Evolutionary conservation across 768 basidiomycete species (phyloP), one percentile per base, ranked within the genome.

Genomic region (Dioszegia crocea): DNA sequence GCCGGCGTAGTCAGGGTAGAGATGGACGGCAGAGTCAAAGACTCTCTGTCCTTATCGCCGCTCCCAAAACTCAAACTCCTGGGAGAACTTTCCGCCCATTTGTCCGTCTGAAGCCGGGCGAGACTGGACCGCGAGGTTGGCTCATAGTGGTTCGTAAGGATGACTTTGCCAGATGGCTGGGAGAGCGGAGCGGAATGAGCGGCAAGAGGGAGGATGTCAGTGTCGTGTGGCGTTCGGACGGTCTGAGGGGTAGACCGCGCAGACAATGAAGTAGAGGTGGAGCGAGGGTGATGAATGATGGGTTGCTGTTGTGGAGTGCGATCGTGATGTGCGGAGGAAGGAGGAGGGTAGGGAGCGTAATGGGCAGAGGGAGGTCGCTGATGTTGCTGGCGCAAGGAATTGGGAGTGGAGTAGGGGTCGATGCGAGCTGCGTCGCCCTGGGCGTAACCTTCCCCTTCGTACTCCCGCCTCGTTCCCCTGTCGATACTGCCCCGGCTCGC

Each of bases 161-260:
- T 43, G 9, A 33, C 12, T 21, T 61, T 61, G 60, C 27, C 40
- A 12, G 56, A 23, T 19, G 27, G 11, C 11, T 55, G 24, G 4
- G 26, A 17, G 12, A 29, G 31, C 10, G 48, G 19, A 10, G 23
- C 24, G 29, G 30, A 8, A 24, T 21, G 56, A 23, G 31, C 30
- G 16, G 27, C 11, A n/a, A 17, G 27, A 19, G 47, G n/a, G 23
- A 29, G 23, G 38, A 3, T 14, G 27, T 12, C 3, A 3, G 27
- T 16, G 6, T 53, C 23, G 27, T 53, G 51, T 3, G 51, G 38
- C 6, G 49, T 51, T 3, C 49, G 49, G 19, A 51, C 21, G 49
- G 31, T 5, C 24, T 51, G 49, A 9, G 49, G 49, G 14, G 49
- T 51, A 21, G 49, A 51, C 3, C 49, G 31, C 6, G 49, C 38